Evolutionary conservation across 2,329 filamentous ascomycete genomes (phyloP).

Genomic region (Fusarium azukiicola): DNA sequence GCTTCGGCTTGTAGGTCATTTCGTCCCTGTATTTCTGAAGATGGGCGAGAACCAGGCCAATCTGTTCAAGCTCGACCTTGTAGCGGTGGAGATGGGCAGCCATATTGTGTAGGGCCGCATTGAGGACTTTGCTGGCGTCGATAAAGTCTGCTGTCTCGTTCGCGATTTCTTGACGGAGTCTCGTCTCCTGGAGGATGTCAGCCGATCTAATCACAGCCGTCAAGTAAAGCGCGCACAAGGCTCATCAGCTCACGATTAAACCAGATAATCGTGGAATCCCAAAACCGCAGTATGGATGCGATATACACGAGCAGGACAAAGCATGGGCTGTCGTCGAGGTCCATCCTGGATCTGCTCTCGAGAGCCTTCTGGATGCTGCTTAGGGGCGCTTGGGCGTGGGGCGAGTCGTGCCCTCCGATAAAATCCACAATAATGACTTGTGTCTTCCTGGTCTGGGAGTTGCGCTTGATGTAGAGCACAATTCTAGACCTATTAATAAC

Average conservation of each 20-base stretch:
- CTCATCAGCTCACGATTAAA: not conserved
- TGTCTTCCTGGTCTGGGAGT: not conserved
- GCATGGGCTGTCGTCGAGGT: not conserved
- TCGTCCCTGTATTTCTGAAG: not conserved
- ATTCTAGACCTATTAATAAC: fast-evolving
- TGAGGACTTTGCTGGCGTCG: not conserved
- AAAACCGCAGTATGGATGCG: not conserved
- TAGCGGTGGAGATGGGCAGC: slow-evolving; percentile 8
- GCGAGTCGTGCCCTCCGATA: no score
- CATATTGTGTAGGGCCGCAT: not conserved
- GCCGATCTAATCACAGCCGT: no score
- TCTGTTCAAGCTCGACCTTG: not conserved
- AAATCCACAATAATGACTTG: not conserved
- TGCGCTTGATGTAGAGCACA: not conserved
- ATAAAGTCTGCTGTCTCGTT: not conserved
- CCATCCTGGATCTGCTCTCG: not conserved
- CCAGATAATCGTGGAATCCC: not conserved
- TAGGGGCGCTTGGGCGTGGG: not conserved
- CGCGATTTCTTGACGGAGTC: not conserved
- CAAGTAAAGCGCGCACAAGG: not conserved
- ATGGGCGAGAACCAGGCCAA: not conserved
- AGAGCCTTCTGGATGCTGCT: not conserved
- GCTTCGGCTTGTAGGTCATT: not conserved
- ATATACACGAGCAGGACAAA: not conserved
- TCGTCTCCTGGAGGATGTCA: not conserved